A percentile compares a stretch with the other conserved stretches of the same genome.
These are phyloP conservation scores for Paracoccidioides brasiliensis DNA, from an alignment of 2,329 filamentous ascomycete species.

Conservation along the genomic window DNA sequence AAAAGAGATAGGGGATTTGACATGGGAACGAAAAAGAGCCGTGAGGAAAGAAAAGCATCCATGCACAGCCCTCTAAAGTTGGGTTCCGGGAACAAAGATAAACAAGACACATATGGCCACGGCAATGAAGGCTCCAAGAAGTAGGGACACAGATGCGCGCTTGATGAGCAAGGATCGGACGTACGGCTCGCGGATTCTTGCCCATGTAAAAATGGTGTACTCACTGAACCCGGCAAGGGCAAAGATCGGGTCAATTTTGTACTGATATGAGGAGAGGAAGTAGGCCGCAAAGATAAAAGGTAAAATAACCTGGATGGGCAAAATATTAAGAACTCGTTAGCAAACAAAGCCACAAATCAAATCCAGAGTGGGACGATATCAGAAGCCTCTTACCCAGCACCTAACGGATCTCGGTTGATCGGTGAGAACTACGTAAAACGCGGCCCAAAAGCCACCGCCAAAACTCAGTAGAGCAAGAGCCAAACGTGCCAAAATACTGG, in stretches of 20 bases:
- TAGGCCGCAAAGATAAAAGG: constrained; percentile 90
- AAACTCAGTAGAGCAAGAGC: constrained; percentile 75
- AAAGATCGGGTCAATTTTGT: constrained; percentile 83
- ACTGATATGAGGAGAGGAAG: constrained; percentile 80
- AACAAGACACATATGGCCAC: constrained; percentile 79
- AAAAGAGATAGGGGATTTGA: neutral
- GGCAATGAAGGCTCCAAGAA: constrained; percentile 62
- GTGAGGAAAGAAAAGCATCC: neutral
- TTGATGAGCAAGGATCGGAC: constrained; percentile 75
- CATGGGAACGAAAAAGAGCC: neutral
- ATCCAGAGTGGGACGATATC: neutral
- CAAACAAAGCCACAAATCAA: neutral
- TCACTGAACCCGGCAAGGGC: constrained; percentile 85
- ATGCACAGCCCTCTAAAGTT: constrained; percentile 17
- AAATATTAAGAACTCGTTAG: constrained; percentile 10
- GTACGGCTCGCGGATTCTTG: constrained; percentile 77
- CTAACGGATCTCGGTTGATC: constrained; percentile 59
- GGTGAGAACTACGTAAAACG: constrained; percentile 85
- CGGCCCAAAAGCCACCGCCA: constrained; percentile 88
- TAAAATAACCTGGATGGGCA: constrained; percentile 50
- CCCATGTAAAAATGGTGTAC: constrained; percentile 91
- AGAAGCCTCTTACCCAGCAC: constrained; percentile 60
- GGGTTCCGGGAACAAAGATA: constrained; percentile 78
- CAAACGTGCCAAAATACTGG: constrained; percentile 73
- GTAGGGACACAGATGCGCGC: constrained; percentile 67